Evolutionary conservation across 148 eudicot species (phyloP).

Genomic region (Persicaria tinctoria): DNA sequence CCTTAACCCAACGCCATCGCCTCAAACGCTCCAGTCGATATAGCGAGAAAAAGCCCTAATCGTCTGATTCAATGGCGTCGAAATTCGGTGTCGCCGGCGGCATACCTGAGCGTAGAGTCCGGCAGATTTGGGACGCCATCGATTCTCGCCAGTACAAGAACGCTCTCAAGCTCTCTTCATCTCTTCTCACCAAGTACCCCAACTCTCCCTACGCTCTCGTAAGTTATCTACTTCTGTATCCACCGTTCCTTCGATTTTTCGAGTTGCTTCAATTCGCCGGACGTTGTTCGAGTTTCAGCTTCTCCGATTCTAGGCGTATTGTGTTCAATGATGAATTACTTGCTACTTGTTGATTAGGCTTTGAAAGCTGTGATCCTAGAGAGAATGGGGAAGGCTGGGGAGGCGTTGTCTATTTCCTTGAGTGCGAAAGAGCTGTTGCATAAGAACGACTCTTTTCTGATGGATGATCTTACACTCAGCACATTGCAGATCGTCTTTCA

Average conservation of each 20-base stretch:
- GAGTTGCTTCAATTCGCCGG: neutral
- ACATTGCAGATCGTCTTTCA: slow-evolving; percentile 92
- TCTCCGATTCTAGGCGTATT: too few species aligned
- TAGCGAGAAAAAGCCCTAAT: neutral
- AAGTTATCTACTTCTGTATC: slow-evolving; percentile 11
- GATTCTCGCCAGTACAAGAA: slow-evolving; percentile 87
- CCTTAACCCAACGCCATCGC: neutral
- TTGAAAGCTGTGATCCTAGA: slow-evolving; percentile 77
- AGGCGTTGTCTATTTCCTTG: slow-evolving; percentile 64
- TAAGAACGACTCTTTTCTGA: slow-evolving; percentile 38
- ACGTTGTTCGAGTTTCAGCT: too few species aligned
- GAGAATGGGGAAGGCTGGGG: slow-evolving; percentile 75
- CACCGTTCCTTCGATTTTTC: neutral
- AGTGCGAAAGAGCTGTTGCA: slow-evolving; percentile 63
- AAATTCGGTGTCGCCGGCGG: slow-evolving; percentile 84
- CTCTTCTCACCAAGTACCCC: slow-evolving; percentile 67
- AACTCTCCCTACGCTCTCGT: slow-evolving; percentile 76
- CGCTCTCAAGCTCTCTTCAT: slow-evolving; percentile 61
- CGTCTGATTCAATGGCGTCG: slow-evolving; percentile 38
- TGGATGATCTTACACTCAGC: slow-evolving; percentile 78
- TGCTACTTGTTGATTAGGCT: slow-evolving; percentile 26
- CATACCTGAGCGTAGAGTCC: slow-evolving; percentile 83
- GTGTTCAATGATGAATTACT: too few species aligned
- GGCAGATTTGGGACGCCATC: slow-evolving; percentile 94
- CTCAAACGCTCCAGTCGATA: neutral